Evolutionary conservation across 116 monocot species (phyloP).

Genomic region (Dioscorea cayenensis): DNA sequence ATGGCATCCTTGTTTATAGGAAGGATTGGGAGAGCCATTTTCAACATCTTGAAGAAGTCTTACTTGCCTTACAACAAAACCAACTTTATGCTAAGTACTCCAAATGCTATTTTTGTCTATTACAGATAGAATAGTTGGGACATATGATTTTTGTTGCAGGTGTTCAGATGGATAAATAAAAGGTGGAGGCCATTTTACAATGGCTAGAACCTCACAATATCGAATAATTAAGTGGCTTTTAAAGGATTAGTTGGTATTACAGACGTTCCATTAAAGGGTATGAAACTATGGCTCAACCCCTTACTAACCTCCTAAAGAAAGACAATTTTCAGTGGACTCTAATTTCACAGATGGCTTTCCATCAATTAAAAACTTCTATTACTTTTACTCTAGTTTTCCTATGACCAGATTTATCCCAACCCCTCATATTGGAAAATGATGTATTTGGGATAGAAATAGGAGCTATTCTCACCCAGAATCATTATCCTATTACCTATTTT

Average conservation of each 20-base stretch:
- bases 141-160: neutral
- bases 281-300: neutral
- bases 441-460: constrained; percentile 1
- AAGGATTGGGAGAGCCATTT: neutral
- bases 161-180: neutral
- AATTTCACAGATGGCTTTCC: neutral
- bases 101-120: neutral
- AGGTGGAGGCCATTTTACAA: neutral
- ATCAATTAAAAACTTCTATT: neutral
- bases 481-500: neutral
- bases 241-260: constrained; percentile 5
- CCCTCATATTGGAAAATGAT: neutral
- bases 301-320: too few relatives aligned
- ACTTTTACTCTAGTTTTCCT: neutral
- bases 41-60: neutral
- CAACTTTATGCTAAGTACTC: neutral
- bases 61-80: neutral
- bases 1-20: constrained; percentile 5
- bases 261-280: neutral
- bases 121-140: neutral
- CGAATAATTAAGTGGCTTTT: neutral
- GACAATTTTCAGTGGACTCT: neutral
- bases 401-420: neutral
- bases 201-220: neutral
- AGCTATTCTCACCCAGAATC: neutral